Conservation (phyloP, 2,329 filamentous ascomycete species). For the Nannizziopsis arthrosporioides region DNA sequence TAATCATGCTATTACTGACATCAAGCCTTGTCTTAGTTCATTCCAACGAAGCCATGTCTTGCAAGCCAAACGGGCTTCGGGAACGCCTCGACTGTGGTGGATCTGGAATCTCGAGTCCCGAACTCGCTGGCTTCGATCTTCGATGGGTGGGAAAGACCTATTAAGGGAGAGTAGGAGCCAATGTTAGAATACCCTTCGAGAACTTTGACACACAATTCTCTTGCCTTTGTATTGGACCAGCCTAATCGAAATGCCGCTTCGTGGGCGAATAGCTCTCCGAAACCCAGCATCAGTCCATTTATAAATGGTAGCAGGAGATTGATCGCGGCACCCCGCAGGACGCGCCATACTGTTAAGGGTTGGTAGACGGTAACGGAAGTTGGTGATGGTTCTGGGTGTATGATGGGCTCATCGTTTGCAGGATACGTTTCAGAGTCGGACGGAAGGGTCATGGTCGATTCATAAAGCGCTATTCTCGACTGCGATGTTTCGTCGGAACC, state of each 20-base stretch:
- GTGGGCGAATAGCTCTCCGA: slow-evolving; percentile 92
- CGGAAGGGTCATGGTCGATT: slow-evolving; percentile 35
- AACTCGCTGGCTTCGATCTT: slow-evolving; percentile 56
- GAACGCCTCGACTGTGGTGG: slow-evolving; percentile 46
- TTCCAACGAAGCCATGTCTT: slow-evolving; percentile 59
- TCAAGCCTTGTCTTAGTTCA: slow-evolving; percentile 23
- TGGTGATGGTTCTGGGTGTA: slow-evolving; percentile 25
- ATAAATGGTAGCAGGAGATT: slow-evolving; percentile 92
- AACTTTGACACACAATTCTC: too few relatives aligned
- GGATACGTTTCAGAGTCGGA: slow-evolving; percentile 41
- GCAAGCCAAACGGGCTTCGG: slow-evolving; percentile 44
- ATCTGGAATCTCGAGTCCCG: slow-evolving; percentile 69
- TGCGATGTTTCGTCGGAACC: slow-evolving; percentile 23
- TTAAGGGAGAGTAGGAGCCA: neutral
- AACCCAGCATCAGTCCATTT: slow-evolving; percentile 96
- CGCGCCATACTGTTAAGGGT: slow-evolving; percentile 74
- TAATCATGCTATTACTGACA: slow-evolving; percentile 2
- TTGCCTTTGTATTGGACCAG: slow-evolving; percentile 93
- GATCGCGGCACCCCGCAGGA: slow-evolving; percentile 81
- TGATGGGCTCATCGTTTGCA: slow-evolving; percentile 28
- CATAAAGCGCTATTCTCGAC: slow-evolving; percentile 30
- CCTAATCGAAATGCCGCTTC: slow-evolving; percentile 87
- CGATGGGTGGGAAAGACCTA: slow-evolving; percentile 52
- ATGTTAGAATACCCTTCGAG: too few relatives aligned
- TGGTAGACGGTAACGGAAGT: slow-evolving; percentile 65